phyloP scores from a whole-genome alignment of 192 early-diverging fungal species.

The Nowakowskiella sp. region DNA sequence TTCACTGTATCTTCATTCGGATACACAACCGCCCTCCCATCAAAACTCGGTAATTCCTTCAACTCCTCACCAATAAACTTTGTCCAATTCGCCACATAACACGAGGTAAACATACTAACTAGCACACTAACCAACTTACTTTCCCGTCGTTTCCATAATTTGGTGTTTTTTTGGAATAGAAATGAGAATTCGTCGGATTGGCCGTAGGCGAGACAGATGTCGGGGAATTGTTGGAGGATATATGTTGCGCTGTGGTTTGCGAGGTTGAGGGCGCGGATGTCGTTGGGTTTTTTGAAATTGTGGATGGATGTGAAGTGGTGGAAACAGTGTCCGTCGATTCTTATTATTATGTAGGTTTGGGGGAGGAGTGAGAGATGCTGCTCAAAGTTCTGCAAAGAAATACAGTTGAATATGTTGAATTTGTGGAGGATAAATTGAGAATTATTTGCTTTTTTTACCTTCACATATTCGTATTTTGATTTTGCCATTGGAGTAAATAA shows the following conservation, averaged over 20 bases:
- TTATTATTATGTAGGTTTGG: conserved; percentile 82
- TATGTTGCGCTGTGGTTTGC: conserved; percentile 61
- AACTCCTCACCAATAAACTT: conserved; percentile 63
- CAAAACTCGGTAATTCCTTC: conserved; percentile 80
- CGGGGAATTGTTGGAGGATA: conserved; percentile 51
- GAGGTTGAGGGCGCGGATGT: conserved; percentile 63
- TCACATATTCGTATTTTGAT: conserved; percentile 87
- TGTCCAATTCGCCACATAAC: conserved; percentile 77
- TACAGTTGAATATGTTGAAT: conserved; percentile 45
- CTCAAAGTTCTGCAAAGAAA: conserved; percentile 82
- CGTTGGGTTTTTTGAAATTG: conserved; percentile 71
- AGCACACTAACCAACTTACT: conserved; percentile 76
- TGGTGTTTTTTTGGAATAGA: conserved; percentile 53
- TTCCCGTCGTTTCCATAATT: conserved; percentile 65
- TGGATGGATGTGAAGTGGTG: conserved; percentile 78
- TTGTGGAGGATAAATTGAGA: background rate
- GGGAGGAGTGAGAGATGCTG: conserved; percentile 64
- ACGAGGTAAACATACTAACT: conserved; percentile 76
- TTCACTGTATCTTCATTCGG: conserved; percentile 71
- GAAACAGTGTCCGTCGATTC: conserved; percentile 79
- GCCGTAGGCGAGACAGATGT: conserved; percentile 80
- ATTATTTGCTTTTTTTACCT: background rate
- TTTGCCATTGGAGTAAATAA: conserved; percentile 66
- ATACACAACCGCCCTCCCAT: conserved; percentile 82
- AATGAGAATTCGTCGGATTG: conserved; percentile 93